phyloP scores from a whole-genome alignment of 116 monocot genomes.

The Iris pallida region DNA sequence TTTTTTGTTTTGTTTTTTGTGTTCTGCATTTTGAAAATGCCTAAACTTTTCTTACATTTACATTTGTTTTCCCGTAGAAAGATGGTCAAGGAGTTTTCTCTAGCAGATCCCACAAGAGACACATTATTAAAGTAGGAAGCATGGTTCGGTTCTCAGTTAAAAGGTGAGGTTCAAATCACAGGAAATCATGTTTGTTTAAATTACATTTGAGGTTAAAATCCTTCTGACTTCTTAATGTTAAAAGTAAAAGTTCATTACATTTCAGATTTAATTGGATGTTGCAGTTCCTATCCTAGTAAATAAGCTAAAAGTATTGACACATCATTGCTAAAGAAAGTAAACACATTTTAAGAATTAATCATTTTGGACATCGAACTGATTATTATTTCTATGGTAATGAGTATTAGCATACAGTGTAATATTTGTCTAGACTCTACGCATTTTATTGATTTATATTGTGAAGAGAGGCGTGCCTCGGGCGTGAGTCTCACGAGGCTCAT shows the following conservation, averaged over 20 bases:
- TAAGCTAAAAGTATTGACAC: no score
- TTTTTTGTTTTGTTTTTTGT: not conserved
- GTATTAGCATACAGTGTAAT: not conserved
- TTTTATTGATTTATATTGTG: no score
- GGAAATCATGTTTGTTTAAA: not conserved
- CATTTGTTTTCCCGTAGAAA: slow-evolving; percentile 37
- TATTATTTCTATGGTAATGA: not conserved
- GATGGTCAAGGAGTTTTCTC: slow-evolving; percentile 37
- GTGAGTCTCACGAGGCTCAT: no score
- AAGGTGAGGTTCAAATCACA: slow-evolving; percentile 39
- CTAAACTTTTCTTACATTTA: not conserved
- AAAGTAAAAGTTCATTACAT: not conserved
- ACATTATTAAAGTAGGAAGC: slow-evolving; percentile 65
- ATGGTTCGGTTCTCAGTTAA: slow-evolving; percentile 67
- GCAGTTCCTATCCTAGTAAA: not conserved
- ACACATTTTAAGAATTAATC: not conserved
- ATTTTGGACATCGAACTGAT: not conserved
- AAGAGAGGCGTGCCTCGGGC: no score
- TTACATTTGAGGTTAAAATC: not conserved
- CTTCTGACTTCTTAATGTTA: not conserved
- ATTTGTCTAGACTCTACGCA: no score
- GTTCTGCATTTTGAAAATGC: not conserved
- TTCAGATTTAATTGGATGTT: not conserved
- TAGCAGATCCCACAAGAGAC: slow-evolving; percentile 49
- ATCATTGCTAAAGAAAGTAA: no score